Evolutionary conservation across 768 basidiomycete genomes (phyloP), one percentile per base, ranked within the genome.

Genomic region (Macrolepiota dolichaula): DNA sequence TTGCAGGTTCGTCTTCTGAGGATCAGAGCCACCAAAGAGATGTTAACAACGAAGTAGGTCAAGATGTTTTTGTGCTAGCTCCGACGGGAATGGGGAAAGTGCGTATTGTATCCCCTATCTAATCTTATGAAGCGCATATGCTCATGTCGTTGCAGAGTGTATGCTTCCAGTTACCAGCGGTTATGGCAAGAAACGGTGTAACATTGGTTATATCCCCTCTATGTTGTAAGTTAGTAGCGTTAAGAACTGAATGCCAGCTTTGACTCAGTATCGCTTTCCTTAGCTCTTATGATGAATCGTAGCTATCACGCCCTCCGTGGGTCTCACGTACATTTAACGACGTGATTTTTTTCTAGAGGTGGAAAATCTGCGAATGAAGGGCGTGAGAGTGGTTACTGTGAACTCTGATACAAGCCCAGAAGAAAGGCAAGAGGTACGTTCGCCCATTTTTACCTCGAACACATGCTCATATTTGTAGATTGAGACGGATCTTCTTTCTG

Each of bases 61-160:
- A 72, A 9, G 91, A 93, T 71, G 85, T 93, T 13, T 80, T 93
- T 52, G 89, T 92, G 10, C 79, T 93, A 2, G 92, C 92, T 17
- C 91, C 92, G 0, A 94, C 93, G 10, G 91, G 92, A 3, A 91
- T 94, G 89, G 93, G 92, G 36, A 94, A 94, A 81, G 92, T 88
- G 32, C 40, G 67, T 69, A 52, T 0, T 13, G 4, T 49, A 7
- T 32, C 4, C 1, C 24, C 15, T 9, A 46, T 4, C 7, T 7
- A 25, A 38, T 1, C 22, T n/a, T n/a, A n/a, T n/a, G 3, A 50
- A 35, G 25, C 25, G 5, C 24, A 54, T 51, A 56, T 47, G 49
- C 19, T 22, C 46, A 57, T 46, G 12, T 50, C 55, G 4, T 51
- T 22, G 3, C 54, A 92, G 91, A 92, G 91, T 66, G 67, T 94